A percentile compares a stretch with the other conserved stretches of the same genome.
Evolutionary conservation across 371 early-diverging fungal species (phyloP).

Genomic region (Gilbertella persicaria): DNA sequence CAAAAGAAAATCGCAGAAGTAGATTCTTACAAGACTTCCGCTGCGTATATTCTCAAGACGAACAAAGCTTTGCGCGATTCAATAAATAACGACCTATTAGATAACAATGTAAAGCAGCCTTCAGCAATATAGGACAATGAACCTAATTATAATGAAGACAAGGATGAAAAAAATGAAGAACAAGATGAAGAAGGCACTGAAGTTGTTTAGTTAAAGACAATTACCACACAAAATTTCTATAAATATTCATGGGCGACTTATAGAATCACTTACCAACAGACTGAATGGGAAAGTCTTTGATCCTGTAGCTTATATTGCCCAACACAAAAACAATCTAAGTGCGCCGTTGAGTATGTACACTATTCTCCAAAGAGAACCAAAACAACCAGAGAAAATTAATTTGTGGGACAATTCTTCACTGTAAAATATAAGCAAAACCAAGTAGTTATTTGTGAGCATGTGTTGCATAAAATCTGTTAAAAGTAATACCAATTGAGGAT

Average conservation of each 20-base stretch:
- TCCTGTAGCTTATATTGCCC: constrained; percentile 13
- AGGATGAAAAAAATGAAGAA: constrained; percentile 4
- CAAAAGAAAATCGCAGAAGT: constrained; percentile 13
- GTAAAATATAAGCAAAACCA: too few relatives aligned
- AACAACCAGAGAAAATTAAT: too few relatives aligned
- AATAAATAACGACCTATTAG: constrained; percentile 10
- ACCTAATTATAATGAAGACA: constrained; percentile 1
- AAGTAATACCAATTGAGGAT: too few relatives aligned
- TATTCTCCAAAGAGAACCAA: too few relatives aligned
- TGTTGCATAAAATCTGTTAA: too few relatives aligned
- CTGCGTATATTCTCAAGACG: constrained; percentile 13
- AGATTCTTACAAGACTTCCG: constrained; percentile 16
- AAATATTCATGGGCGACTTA: constrained; percentile 9
- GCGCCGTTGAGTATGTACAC: too few relatives aligned
- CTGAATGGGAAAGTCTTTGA: constrained; percentile 12
- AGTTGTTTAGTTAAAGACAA: constrained; percentile 4
- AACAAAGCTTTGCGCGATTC: constrained; percentile 15
- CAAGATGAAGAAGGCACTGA: constrained; percentile 11
- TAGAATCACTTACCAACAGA: constrained; percentile 7
- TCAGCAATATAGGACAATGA: constrained; percentile 8
- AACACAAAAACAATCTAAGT: constrained; percentile 14
- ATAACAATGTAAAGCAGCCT: constrained; percentile 7
- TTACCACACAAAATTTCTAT: constrained; percentile 4
- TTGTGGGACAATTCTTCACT: too few relatives aligned
- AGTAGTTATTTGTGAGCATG: too few relatives aligned